Conservation (phyloP, 306 rosid species). For the Parietaria judaica region DNA sequence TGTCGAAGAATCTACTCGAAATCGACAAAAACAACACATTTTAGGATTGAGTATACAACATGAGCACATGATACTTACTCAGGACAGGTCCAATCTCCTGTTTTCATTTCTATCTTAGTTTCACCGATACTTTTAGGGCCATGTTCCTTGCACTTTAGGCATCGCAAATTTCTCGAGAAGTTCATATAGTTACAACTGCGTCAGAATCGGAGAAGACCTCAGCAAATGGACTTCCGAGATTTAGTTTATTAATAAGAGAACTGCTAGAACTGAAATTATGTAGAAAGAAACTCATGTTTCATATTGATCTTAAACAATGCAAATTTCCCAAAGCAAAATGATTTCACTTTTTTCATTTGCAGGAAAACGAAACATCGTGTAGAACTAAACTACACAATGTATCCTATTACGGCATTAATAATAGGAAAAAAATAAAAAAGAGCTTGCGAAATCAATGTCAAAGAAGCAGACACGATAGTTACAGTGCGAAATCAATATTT, state of each 20-base stretch:
- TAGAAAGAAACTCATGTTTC: background rate
- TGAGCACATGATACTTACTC: constrained; percentile 41
- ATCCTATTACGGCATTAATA: background rate
- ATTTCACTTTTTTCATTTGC: background rate
- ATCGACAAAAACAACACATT: background rate
- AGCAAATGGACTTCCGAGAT: constrained; percentile 1
- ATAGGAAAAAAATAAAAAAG: background rate
- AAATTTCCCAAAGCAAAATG: background rate
- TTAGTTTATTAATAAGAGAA: constrained; percentile 3
- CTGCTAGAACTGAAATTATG: constrained; percentile 11
- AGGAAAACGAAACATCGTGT: background rate
- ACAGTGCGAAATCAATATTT: background rate
- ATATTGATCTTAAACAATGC: background rate
- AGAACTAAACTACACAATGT: background rate
- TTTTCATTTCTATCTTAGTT: constrained; percentile 39
- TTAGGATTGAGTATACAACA: constrained; percentile 2
- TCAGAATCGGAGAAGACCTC: constrained; percentile 4
- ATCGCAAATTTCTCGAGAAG: constrained; percentile 51
- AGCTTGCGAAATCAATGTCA: background rate
- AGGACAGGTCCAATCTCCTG: constrained; percentile 82
- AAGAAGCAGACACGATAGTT: background rate
- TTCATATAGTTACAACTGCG: constrained; percentile 40
- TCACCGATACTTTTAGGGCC: constrained; percentile 37
- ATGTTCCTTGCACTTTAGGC: constrained; percentile 55
- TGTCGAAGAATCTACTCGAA: background rate